Evolutionary conservation across 495 filamentous ascomycete species (phyloP), one percentile per base, ranked within the genome.

Genomic region (Neurospora sp.): DNA sequence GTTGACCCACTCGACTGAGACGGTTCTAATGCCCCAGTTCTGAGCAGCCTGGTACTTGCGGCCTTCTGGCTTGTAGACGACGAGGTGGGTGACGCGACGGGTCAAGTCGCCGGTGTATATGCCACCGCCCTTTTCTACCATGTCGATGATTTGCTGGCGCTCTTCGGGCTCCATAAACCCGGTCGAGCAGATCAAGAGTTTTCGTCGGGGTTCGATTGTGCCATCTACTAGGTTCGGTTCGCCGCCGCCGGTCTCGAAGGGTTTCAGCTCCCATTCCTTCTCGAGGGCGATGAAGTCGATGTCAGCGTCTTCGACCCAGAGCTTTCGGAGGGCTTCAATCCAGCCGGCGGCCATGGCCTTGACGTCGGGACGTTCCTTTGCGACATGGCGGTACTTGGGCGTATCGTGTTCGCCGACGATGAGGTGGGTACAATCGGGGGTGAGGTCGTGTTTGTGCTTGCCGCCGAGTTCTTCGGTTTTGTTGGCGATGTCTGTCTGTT

Each of bases 341-440:
- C 93, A 99, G 78, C 88, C 88, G 38, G 91, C 88, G 54, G 85
- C 86, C 81, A 99, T 87, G 69, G 93, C 92, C 72, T 88, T 89
- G 76, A 99, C 90, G 79, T 99, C 96, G 40, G 90, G 87, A 38
- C 96, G 88, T 79, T 94, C 92, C 74, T 90, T 93, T 31, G 96
- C 96, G 77, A 98, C 95, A 82, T 96, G 97, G 78, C 90, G 91
- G 84, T 99, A 99, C 81, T 99, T 99, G 17, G 91, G 88, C 0
- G 94, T 98, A 76, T 93, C 87, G 72, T 91, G 91, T 73, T 92
- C 90, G 77, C 94, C 96, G 75, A 97, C 92, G 75, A 99, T 89
- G 38, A 99, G 88, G 83, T 99, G 96, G 4, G 96, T 99, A 73
- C 97, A 94, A 79, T 98, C 93, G 66, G 92, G 92, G 39, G 96